Conservation (phyloP, 176 grass and related monocot genomes). For the Hyparrhenia diplandra region DNA sequence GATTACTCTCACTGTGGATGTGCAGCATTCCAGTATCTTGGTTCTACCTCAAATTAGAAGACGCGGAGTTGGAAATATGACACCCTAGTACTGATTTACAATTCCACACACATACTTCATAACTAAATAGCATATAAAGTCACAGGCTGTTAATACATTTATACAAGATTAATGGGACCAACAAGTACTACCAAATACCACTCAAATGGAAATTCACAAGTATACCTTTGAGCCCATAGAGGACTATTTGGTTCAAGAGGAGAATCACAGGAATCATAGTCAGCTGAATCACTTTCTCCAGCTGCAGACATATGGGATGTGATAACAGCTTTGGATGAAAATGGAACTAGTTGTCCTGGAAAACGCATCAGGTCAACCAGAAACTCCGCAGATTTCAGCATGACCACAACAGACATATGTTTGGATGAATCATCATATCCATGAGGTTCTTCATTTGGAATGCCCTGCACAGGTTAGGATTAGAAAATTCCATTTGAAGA, state of each 20-base stretch:
- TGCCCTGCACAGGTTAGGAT: slow-evolving; percentile 55
- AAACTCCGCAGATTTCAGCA: slow-evolving; percentile 65
- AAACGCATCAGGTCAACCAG: slow-evolving; percentile 96
- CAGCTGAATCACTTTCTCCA: slow-evolving; percentile 86
- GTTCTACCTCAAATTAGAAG: neutral
- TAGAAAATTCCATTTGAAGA: slow-evolving; percentile 26
- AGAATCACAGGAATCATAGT: slow-evolving; percentile 98
- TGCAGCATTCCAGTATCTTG: neutral
- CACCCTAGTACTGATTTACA: neutral
- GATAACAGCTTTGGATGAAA: slow-evolving; percentile 76
- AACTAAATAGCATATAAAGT: neutral
- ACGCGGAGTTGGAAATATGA: neutral
- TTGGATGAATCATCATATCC: slow-evolving; percentile 79
- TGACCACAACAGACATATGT: slow-evolving; percentile 83
- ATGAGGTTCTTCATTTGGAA: slow-evolving; percentile 74
- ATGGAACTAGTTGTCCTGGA: slow-evolving; percentile 92
- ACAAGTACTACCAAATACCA: slow-evolving; percentile 17
- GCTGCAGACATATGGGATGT: slow-evolving; percentile 81
- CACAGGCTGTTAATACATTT: neutral
- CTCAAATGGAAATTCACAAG: slow-evolving; percentile 9
- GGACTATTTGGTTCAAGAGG: slow-evolving; percentile 97
- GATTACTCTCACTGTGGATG: neutral
- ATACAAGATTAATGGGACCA: neutral
- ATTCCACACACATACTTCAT: neutral
- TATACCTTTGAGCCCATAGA: slow-evolving; percentile 65